These are phyloP conservation scores for Mucor irregularis DNA, from an alignment of 371 early-diverging fungal species.

Conservation along the genomic window DNA sequence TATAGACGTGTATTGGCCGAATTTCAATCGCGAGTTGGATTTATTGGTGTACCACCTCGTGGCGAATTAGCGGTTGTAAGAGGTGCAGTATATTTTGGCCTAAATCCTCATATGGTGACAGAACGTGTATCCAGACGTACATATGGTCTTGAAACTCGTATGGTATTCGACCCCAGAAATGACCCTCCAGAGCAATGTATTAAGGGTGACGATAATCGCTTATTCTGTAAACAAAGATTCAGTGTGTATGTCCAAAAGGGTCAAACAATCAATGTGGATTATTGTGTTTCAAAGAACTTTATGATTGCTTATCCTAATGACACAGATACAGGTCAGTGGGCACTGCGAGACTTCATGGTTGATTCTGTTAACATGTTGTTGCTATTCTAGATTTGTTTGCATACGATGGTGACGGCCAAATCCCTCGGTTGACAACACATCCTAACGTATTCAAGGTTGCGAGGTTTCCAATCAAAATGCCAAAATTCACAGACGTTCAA, in stretches of 20 bases:
- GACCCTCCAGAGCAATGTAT: conserved; percentile 64
- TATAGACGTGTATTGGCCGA: conserved; percentile 48
- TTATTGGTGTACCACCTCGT: conserved; percentile 57
- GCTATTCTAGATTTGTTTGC: conserved; percentile 44
- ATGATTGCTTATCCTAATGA: conserved; percentile 59
- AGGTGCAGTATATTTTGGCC: conserved; percentile 59
- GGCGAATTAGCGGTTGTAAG: conserved; percentile 54
- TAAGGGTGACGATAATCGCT: conserved; percentile 45
- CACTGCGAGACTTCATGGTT: no score
- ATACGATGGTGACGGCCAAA: conserved; percentile 46
- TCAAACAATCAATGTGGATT: conserved; percentile 57
- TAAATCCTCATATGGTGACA: conserved; percentile 57
- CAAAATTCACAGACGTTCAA: conserved; percentile 45
- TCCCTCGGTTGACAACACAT: conserved; percentile 49
- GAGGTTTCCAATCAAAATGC: conserved; percentile 54
- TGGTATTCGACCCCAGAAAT: conserved; percentile 58
- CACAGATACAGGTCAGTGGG: conserved; percentile 48
- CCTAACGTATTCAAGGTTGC: conserved; percentile 50
- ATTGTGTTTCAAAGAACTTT: conserved; percentile 65
- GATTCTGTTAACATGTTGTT: not conserved
- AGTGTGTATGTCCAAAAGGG: conserved; percentile 64
- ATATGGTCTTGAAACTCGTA: conserved; percentile 63
- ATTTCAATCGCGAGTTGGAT: conserved; percentile 49
- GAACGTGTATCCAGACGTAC: conserved; percentile 64
- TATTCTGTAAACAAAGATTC: conserved; percentile 60